Base-by-base conservation (phyloP, 345 rosid species). In the Populus deltoides region DNA sequence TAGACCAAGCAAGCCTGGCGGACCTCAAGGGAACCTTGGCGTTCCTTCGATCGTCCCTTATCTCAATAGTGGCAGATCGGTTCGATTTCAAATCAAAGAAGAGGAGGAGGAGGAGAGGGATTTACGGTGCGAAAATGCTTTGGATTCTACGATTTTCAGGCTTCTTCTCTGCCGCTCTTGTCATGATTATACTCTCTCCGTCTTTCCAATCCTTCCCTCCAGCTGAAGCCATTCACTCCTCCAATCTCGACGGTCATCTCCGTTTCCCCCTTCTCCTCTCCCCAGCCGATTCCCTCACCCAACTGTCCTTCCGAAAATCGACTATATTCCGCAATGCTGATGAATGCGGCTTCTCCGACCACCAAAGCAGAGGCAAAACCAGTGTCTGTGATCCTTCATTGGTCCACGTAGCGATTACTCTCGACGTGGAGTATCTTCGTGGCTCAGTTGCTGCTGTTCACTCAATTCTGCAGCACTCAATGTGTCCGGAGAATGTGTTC, bases 401-500 rank as follows among this genome's bases (percentile, higher is more conserved):
- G 49, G 93, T 93, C 39, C 99, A 95, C 77, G 96, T 91, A 49
- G 97, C 94, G 51, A 92, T 93, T 65, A 95, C 99, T 24, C 98
- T 95, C 4, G 99, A 95, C 61, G 88, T 88, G 38, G 94, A 95
- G 76, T 95, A 93, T 69, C 90, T 95, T 20, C 95, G 99, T 4
- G 99, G 99, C 74, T 95, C 98, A 24, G 81, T 95, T 81, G 99
- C 99, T n/a, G 99, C 98, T 57, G 96, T 95, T 0, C 93, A 95
- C 74, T 95, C 99, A 38, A 87, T 95, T 70, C 81, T 95, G 55
- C 97, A 82, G 77, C 92, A 93, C 72, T 85, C 99, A 0, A 35
- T 82, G 65, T 95, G 99, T 73, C 97, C 99, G 0, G 98, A 89
- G 87, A 87, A 80, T 62, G 82, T 95, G 51, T 95, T 95, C 94